Base-by-base conservation (phyloP, 768 basidiomycete genomes). In the Lactifluus pinguis region DNA sequence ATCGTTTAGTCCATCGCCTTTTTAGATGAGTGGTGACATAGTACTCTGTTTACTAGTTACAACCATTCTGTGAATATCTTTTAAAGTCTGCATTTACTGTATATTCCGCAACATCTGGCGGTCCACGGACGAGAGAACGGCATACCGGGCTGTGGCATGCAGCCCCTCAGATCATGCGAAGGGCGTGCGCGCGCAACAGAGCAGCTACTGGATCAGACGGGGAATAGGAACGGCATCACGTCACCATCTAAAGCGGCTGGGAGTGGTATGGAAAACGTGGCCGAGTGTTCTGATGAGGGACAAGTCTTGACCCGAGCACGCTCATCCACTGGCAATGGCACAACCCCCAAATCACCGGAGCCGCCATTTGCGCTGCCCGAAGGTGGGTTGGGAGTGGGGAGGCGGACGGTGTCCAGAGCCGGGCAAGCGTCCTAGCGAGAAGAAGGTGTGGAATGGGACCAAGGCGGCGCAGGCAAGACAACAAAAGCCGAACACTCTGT, bases 251-350 rank as follows among this genome's bases (percentile, higher is more conserved):
- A 69, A 17, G 39, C 48, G 44, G 45, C 4, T 13, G 66, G 67
- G 41, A 65, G 70, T 67, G 67, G 73, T 69, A 63, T 73, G 9
- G 71, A 78, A 68, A 75, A 78, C 55, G 84, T 85, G 58, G 80
- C 83, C 69, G 86, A 89, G 70, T 95, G 83, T 65, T 86, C 89
- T 67, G 86, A 87, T 66, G 91, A 92, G 68, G 86, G 94, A 68
- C 80, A 86, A 62, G 95, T 70, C 90, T 95, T 71, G 91, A 95
- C 70, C 83, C 89, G 21, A 79, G 82, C 67, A 72, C 77, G 48
- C 72, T 85, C 69, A 76, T 81, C 38, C 79, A 25, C 83, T 64
- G 83, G 77, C 36, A 25, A 83, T 64, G 83, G 77, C 36, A 59
- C 56, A 61, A 51, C 62, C 29, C 10, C 44, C 25, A 2, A 25